Percentiles rank a stretch among this genome's conserved stretches.
Evolutionary conservation across 371 early-diverging fungal species (phyloP).

Genomic region (Mortierella sp.): DNA sequence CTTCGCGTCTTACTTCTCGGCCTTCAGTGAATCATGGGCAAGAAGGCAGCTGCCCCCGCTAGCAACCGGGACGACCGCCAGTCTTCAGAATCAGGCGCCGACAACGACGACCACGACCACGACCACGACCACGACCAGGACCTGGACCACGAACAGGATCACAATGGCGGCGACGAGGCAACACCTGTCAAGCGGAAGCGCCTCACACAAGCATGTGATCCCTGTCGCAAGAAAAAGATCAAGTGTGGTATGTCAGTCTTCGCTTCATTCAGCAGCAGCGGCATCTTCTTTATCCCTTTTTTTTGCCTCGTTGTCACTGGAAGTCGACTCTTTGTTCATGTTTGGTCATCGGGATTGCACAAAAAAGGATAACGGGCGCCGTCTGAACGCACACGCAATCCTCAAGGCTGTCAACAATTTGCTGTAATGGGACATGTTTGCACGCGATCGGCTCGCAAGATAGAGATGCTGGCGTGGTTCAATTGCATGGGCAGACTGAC

Average conservation of each 20-base stretch:
- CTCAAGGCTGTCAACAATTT: conserved; percentile 23
- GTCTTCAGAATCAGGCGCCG: conserved; percentile 41
- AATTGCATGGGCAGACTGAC: conserved; percentile 67
- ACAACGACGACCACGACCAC: conserved; percentile 33
- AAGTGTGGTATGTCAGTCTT: conserved; percentile 46
- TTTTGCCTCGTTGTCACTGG: neutral
- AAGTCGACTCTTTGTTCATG: neutral
- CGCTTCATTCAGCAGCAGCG: neutral
- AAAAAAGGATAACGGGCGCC: conserved; percentile 23
- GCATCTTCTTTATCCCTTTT: neutral
- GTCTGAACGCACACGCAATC: neutral
- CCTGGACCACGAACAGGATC: conserved; percentile 10
- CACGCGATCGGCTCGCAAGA: conserved; percentile 76
- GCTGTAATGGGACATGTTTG: conserved; percentile 5
- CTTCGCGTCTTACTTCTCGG: too few relatives aligned
- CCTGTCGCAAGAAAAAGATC: conserved; percentile 85
- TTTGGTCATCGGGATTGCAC: conserved; percentile 35
- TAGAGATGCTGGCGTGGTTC: conserved; percentile 76
- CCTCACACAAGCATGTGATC: conserved; percentile 85
- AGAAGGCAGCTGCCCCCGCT: conserved; percentile 20
- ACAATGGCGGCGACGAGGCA: conserved; percentile 8
- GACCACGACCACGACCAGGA: conserved; percentile 23
- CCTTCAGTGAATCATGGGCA: conserved; percentile 17
- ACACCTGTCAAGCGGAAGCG: conserved; percentile 69
- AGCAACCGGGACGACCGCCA: conserved; percentile 12